Conservation (phyloP, 2,329 filamentous ascomycete genomes). For the Diaporthe ampelina region DNA sequence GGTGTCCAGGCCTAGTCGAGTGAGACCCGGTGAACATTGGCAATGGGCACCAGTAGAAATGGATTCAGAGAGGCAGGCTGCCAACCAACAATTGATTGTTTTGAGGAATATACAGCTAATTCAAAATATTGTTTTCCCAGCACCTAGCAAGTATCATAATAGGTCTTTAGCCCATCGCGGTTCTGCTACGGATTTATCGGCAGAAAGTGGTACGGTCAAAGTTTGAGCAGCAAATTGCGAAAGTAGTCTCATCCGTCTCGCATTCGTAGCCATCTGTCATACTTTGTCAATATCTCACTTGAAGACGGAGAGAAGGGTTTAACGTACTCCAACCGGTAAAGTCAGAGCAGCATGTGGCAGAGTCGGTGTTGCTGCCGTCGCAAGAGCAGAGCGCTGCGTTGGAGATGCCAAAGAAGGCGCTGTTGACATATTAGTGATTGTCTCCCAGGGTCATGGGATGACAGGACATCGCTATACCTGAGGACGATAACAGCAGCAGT, state of each 20-base stretch:
- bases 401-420: conserved; percentile 16
- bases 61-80: too few species aligned
- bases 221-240: conserved; percentile 6
- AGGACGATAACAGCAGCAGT: background rate
- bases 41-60: too few species aligned
- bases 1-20: too few species aligned
- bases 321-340: conserved; percentile 3
- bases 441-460: background rate
- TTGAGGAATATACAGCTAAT: too few species aligned
- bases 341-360: conserved; percentile 11
- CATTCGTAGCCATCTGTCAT: background rate
- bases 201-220: conserved; percentile 9
- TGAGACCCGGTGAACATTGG: too few species aligned
- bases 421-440: background rate
- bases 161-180: too few species aligned
- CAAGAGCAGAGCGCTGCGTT: conserved; percentile 22
- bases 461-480: background rate
- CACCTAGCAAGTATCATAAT: too few species aligned
- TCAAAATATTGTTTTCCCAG: too few species aligned
- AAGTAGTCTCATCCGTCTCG: background rate
- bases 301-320: background rate
- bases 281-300: background rate
- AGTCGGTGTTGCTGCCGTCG: conserved; percentile 6
- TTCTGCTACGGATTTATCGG: conserved; percentile 9
- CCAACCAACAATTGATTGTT: too few species aligned